Conservation (phyloP, 2,329 filamentous ascomycete species). For the Beauveria scarabaeidicola region DNA sequence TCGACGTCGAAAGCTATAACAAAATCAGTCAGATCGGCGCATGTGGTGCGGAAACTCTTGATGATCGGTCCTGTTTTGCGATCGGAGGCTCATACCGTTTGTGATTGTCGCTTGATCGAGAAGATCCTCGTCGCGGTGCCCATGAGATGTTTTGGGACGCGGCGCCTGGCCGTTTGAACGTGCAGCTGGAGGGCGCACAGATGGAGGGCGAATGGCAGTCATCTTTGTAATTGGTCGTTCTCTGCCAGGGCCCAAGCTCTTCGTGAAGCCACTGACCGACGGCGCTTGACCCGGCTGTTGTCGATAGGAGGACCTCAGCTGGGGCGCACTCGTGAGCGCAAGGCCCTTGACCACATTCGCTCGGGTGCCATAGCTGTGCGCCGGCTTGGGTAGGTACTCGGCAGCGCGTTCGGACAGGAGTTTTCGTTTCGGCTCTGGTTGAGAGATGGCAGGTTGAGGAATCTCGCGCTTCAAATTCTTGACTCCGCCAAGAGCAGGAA, state of each 20-base stretch:
- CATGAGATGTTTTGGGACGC: constrained; percentile 32
- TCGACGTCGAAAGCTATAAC: constrained; percentile 69
- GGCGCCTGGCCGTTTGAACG: constrained; percentile 32
- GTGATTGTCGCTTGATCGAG: constrained; percentile 23
- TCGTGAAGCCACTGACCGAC: constrained; percentile 42
- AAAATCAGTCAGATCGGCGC: constrained; percentile 46
- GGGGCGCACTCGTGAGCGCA: constrained; percentile 17
- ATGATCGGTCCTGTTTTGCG: background rate
- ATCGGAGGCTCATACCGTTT: constrained; percentile 27
- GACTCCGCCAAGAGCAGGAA: constrained; percentile 29
- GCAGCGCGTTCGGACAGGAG: constrained; percentile 46
- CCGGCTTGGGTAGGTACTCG: constrained; percentile 39
- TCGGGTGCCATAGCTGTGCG: constrained; percentile 31
- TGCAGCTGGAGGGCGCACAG: constrained; percentile 33
- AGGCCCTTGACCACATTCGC: constrained; percentile 38
- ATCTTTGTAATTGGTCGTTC: constrained; percentile 32
- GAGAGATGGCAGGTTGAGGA: constrained; percentile 34
- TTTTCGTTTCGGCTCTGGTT: constrained; percentile 53
- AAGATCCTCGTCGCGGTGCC: constrained; percentile 30
- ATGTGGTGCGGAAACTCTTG: constrained; percentile 23
- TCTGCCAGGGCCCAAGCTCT: constrained; percentile 48
- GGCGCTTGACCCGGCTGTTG: constrained; percentile 22
- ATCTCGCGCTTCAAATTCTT: constrained; percentile 45
- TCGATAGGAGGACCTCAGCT: constrained; percentile 26
- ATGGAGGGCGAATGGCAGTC: constrained; percentile 42